phyloP scores from a whole-genome alignment of 345 rosid genomes.

The Heritiera littoralis region DNA sequence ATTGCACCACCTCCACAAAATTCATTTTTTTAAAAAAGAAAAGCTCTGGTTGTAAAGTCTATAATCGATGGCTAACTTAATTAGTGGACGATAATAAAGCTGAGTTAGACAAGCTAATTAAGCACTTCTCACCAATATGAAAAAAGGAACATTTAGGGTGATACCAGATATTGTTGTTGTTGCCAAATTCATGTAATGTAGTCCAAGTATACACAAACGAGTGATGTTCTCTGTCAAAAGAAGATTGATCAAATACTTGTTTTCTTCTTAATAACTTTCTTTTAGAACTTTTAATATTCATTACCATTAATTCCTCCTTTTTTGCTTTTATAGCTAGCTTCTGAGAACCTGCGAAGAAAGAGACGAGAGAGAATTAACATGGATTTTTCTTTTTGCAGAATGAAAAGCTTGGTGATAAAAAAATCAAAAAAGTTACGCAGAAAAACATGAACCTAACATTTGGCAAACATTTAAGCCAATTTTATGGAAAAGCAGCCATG shows the following conservation, averaged over 20 bases:
- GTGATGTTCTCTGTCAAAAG: constrained; percentile 4
- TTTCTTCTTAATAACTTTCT: too few relatives aligned
- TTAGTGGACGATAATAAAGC: background rate
- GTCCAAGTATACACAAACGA: background rate
- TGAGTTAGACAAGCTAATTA: background rate
- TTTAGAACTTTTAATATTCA: background rate
- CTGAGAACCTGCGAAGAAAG: constrained; percentile 31
- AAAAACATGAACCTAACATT: background rate
- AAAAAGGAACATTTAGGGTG: background rate
- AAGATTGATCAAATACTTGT: background rate
- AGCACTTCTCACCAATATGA: background rate
- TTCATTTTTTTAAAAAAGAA: background rate
- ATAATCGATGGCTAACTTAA: background rate
- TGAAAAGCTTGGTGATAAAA: background rate
- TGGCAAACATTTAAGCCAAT: background rate
- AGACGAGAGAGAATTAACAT: background rate
- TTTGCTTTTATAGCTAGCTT: background rate
- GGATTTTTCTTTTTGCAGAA: background rate
- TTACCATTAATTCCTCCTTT: background rate
- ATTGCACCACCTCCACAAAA: background rate
- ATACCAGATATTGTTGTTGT: background rate
- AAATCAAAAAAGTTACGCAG: background rate
- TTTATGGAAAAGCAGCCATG: background rate
- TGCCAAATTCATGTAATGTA: background rate
- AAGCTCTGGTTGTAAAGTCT: background rate